These are phyloP conservation scores for Hysterangium stoloniferum DNA, from an alignment of 768 basidiomycete species.

Conservation along the genomic window DNA sequence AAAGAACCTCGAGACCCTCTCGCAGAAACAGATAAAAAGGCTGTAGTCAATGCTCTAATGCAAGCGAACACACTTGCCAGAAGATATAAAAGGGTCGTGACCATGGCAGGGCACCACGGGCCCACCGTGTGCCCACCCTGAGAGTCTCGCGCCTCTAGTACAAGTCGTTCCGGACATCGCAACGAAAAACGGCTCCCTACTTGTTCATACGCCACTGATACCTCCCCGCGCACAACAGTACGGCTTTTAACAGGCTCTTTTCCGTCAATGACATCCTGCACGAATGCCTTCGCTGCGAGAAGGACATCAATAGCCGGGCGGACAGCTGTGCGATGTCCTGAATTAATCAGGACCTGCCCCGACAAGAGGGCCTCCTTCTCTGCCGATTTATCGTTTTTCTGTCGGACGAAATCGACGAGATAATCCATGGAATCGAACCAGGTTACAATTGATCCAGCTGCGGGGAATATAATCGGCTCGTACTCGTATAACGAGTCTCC, in stretches of 20 bases:
- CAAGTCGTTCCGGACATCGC: too few relatives aligned
- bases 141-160: too few relatives aligned
- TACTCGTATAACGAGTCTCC: conserved; percentile 52
- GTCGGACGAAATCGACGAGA: conserved; percentile 35
- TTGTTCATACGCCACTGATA: conserved; percentile 38
- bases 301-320: conserved; percentile 42
- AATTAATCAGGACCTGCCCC: conserved; percentile 35
- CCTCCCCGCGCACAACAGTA: conserved; percentile 28
- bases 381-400: conserved; percentile 16
- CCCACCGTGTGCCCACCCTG: too few relatives aligned
- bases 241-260: conserved; percentile 29
- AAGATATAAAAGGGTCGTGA: too few relatives aligned
- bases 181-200: too few relatives aligned
- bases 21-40: too few relatives aligned
- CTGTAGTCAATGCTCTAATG: too few relatives aligned
- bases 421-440: conserved; percentile 41
- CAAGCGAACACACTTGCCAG: too few relatives aligned
- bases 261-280: conserved; percentile 39
- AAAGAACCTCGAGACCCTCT: too few relatives aligned
- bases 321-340: conserved; percentile 40
- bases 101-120: too few relatives aligned
- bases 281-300: conserved; percentile 33
- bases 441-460: conserved; percentile 41
- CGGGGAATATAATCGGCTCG: conserved; percentile 48
- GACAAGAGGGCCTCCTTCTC: conserved; percentile 2